These are phyloP conservation scores for Tanozyma kutaoensis DNA, from an alignment of 805 yeast genomes.

Conservation along the genomic window DNA sequence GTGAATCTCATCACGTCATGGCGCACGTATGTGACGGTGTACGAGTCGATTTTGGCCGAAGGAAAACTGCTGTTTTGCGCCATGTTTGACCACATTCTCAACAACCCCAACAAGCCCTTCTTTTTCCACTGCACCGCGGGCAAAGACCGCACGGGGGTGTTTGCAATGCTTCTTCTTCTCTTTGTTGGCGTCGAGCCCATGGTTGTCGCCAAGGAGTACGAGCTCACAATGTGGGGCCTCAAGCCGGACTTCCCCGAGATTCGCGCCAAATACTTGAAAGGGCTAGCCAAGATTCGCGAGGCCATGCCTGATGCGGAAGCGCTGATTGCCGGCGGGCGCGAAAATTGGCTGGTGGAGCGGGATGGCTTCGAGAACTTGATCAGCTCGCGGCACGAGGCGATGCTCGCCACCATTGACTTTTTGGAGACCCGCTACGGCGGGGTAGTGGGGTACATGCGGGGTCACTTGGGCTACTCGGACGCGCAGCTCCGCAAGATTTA, in stretches of 20 bases:
- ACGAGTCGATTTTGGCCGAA: constrained; percentile 38
- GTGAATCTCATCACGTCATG: constrained; percentile 42
- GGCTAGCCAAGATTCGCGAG: constrained; percentile 17
- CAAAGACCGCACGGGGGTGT: constrained; percentile 72
- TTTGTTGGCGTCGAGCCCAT: constrained; percentile 54
- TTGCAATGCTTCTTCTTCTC: constrained; percentile 53
- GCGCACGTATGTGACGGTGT: constrained; percentile 51
- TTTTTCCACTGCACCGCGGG: constrained; percentile 78
- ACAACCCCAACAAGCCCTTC: constrained; percentile 30
- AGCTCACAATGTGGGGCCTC: constrained; percentile 56
- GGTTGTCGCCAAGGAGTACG: constrained; percentile 63
- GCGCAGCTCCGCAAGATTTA: too few species aligned
- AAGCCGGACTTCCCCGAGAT: constrained; percentile 31
- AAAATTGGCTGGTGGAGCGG: constrained; percentile 25
- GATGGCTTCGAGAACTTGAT: constrained; percentile 50
- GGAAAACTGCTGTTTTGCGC: constrained; percentile 35
- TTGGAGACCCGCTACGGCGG: constrained; percentile 43
- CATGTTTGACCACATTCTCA: constrained; percentile 44
- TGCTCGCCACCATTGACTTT: constrained; percentile 48
- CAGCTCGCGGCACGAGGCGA: constrained; percentile 54
- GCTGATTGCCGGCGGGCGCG: constrained; percentile 21
- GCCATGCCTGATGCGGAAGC: constrained; percentile 8
- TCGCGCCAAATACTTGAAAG: constrained; percentile 17
- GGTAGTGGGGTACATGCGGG: constrained; percentile 35
- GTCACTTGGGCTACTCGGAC: too few species aligned